Percentiles rank a stretch among this genome's conserved stretches.
phyloP scores from a whole-genome alignment of 2,329 filamentous ascomycete species.

The Lasiodiplodia sp. region DNA sequence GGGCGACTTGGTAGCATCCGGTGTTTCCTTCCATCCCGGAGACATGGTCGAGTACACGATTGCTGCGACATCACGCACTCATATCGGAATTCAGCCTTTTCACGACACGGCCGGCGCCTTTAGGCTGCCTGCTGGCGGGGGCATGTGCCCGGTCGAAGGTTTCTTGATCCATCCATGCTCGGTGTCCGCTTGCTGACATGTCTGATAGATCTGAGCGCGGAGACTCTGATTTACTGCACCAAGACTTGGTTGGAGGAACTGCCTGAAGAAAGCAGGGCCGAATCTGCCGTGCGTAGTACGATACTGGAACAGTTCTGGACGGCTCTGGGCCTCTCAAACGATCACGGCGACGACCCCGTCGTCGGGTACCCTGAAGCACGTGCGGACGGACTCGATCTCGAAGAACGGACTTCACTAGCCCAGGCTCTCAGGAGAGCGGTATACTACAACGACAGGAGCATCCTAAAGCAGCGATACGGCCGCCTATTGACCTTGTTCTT shows the following conservation, averaged over 20 bases:
- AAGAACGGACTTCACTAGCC: conserved; percentile 6
- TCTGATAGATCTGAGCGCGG: conserved; percentile 38
- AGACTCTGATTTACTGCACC: conserved; percentile 43
- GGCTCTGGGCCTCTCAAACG: conserved; percentile 9
- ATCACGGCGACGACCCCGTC: neutral
- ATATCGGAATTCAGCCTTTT: conserved; percentile 22
- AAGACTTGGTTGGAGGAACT: conserved; percentile 44
- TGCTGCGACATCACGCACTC: conserved; percentile 51
- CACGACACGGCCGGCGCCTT: conserved; percentile 18
- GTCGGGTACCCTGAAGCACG: neutral
- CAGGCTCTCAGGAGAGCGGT: conserved; percentile 35
- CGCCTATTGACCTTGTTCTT: conserved; percentile 42
- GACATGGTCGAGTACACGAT: conserved; percentile 65
- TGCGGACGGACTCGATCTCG: neutral
- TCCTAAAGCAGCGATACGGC: conserved; percentile 43
- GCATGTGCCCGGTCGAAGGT: conserved; percentile 32
- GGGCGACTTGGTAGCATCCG: conserved; percentile 57
- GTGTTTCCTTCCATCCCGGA: conserved; percentile 62
- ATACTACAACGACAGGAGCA: conserved; percentile 38
- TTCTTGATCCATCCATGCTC: neutral
- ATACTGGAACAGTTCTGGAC: conserved; percentile 18
- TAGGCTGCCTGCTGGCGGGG: conserved; percentile 18
- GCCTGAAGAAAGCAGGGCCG: conserved; percentile 28
- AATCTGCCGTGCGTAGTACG: neutral
- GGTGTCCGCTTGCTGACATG: neutral